Evolutionary conservation across 768 basidiomycete genomes (phyloP).

Genomic region (Termitomyces sp.): DNA sequence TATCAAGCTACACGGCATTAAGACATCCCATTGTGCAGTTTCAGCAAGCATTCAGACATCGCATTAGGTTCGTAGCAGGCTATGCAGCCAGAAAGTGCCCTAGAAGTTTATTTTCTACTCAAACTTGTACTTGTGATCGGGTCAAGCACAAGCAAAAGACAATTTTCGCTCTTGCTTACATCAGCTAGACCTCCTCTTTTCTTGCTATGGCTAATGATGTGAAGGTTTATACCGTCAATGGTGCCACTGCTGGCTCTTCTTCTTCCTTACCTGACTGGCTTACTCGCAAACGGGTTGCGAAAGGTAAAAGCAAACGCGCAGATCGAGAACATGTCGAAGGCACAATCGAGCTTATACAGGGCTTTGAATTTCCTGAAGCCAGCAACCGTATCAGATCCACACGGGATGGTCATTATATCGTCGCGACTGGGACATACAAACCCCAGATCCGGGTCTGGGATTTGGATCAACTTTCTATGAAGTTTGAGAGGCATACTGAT

Average conservation of each 20-base stretch:
- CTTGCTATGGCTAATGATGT: constrained; percentile 31
- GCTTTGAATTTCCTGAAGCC: constrained; percentile 96
- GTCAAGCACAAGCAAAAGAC: background rate
- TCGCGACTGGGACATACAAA: constrained; percentile 97
- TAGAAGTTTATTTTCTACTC: too few relatives aligned
- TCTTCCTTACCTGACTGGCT: constrained; percentile 96
- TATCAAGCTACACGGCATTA: too few relatives aligned
- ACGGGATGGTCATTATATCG: constrained; percentile 84
- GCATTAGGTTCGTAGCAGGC: too few relatives aligned
- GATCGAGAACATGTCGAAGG: constrained; percentile 74
- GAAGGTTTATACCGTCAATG: constrained; percentile 96
- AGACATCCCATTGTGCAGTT: too few relatives aligned
- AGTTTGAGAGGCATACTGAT: constrained; percentile 95
- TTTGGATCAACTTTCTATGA: constrained; percentile 83
- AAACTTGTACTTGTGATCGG: too few relatives aligned
- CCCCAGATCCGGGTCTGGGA: constrained; percentile 97
- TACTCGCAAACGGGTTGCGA: constrained; percentile 58
- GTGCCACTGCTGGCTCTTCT: constrained; percentile 80
- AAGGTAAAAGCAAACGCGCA: constrained; percentile 63
- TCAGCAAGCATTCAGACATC: too few relatives aligned
- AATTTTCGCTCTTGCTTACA: constrained; percentile 6
- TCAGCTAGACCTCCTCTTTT: background rate
- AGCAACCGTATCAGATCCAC: constrained; percentile 90
- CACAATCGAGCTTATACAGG: constrained; percentile 86
- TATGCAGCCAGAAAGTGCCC: too few relatives aligned